phyloP scores from a whole-genome alignment of 1,284 basidiomycete species.

The Paramarasmius palmivorus region DNA sequence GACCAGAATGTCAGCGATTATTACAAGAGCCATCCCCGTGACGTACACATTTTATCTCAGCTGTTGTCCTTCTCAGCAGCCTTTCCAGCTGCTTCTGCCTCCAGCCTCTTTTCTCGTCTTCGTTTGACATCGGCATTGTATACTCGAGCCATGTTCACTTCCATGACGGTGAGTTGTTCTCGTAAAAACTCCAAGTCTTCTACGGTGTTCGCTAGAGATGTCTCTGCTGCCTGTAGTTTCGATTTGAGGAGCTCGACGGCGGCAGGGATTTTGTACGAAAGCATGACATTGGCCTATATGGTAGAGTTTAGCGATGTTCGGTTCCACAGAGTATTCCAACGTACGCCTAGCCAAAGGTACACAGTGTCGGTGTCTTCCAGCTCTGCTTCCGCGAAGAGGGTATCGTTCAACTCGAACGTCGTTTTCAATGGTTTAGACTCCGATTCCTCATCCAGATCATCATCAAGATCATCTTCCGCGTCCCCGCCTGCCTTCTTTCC shows the following conservation, averaged over 20 bases:
- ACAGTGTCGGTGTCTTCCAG: slow-evolving; percentile 88
- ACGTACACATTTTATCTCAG: neutral
- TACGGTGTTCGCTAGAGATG: slow-evolving; percentile 66
- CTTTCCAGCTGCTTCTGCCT: slow-evolving; percentile 32
- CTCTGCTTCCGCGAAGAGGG: slow-evolving; percentile 89
- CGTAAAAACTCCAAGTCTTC: slow-evolving; percentile 94
- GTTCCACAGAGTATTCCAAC: slow-evolving; percentile 18
- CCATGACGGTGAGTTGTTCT: slow-evolving; percentile 97
- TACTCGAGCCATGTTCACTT: slow-evolving; percentile 95
- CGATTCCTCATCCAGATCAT: slow-evolving; percentile 39
- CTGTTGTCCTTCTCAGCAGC: slow-evolving; percentile 11
- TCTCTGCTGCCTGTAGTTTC: slow-evolving; percentile 81
- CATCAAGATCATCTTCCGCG: slow-evolving; percentile 45
- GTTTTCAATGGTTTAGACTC: slow-evolving; percentile 67
- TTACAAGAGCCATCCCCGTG: neutral
- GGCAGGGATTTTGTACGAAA: slow-evolving; percentile 87
- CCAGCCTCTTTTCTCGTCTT: slow-evolving; percentile 61
- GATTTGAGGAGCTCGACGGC: slow-evolving; percentile 77
- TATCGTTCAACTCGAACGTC: slow-evolving; percentile 96
- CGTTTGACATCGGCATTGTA: slow-evolving; percentile 97
- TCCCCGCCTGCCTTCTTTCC: slow-evolving; percentile 51
- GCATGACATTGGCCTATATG: slow-evolving; percentile 92
- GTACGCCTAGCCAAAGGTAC: slow-evolving; percentile 94
- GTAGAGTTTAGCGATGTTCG: slow-evolving; percentile 1
- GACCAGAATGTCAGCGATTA: too few species aligned